These are phyloP conservation scores for Fusarium nisikadoi DNA, from an alignment of 2,329 filamentous ascomycete species.

Conservation along the genomic window DNA sequence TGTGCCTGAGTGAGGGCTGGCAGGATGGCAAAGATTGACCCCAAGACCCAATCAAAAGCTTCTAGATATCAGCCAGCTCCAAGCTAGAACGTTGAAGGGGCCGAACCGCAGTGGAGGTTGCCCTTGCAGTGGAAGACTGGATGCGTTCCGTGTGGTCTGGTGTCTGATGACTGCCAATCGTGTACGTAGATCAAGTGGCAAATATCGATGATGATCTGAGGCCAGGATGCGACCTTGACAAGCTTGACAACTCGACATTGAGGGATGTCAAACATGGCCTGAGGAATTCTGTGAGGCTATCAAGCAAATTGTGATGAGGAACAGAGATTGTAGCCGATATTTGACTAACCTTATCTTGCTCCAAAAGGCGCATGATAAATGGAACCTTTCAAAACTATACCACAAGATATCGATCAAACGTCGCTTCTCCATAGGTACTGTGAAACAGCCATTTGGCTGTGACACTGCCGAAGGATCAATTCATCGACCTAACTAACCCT, in stretches of 20 bases:
- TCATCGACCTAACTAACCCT: constrained; percentile 4
- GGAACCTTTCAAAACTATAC: no score
- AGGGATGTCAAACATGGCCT: not conserved
- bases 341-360: not conserved
- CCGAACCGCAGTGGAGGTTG: constrained; percentile 38
- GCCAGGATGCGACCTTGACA: constrained; percentile 34
- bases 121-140: constrained; percentile 35
- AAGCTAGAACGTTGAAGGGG: constrained; percentile 30
- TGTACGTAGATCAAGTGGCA: constrained; percentile 25
- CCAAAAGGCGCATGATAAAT: not conserved
- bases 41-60: constrained; percentile 20
- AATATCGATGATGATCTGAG: constrained; percentile 36
- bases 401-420: not conserved
- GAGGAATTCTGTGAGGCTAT: not conserved
- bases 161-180: constrained; percentile 22
- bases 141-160: constrained; percentile 32
- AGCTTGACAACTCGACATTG: constrained; percentile 4
- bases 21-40: constrained; percentile 5
- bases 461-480: constrained; percentile 4
- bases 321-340: not conserved
- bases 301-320: not conserved
- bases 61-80: constrained; percentile 11
- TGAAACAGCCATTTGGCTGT: not conserved
- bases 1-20: constrained; percentile 27
- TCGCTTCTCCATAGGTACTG: not conserved